Percentiles rank a stretch among this genome's conserved stretches.
phyloP scores from a whole-genome alignment of 768 basidiomycete species.

The Suillus plorans region DNA sequence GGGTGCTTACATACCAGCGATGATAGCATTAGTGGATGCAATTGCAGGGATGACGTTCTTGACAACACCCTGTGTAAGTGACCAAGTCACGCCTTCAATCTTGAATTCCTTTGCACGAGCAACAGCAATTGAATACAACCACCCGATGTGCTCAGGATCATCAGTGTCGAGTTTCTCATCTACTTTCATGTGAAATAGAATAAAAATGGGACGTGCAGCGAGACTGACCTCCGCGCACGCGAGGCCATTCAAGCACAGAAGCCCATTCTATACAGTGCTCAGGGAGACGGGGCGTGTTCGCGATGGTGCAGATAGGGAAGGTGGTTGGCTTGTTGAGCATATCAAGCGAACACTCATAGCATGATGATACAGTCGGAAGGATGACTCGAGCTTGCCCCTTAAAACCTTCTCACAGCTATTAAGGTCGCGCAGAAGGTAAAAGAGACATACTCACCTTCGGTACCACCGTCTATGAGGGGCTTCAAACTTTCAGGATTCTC shows the following conservation, averaged over 20 bases:
- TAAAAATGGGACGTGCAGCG: constrained; percentile 5
- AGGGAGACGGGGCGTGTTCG: constrained; percentile 95
- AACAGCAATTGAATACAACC: constrained; percentile 82
- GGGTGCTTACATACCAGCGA: constrained; percentile 63
- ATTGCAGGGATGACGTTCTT: constrained; percentile 99
- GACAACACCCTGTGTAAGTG: constrained; percentile 95
- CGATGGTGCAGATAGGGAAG: constrained; percentile 98
- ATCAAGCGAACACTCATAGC: constrained; percentile 97
- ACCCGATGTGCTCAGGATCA: constrained; percentile 93
- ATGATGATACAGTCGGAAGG: constrained; percentile 90
- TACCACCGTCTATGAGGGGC: constrained; percentile 97
- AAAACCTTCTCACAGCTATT: constrained; percentile 62
- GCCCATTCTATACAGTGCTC: constrained; percentile 99
- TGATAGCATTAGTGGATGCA: constrained; percentile 97
- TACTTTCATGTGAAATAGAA: constrained; percentile 26
- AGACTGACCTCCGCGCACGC: constrained; percentile 74
- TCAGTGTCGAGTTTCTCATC: constrained; percentile 98
- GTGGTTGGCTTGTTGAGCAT: constrained; percentile 97
- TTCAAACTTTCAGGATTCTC: constrained; percentile 92
- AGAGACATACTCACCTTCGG: constrained; percentile 67
- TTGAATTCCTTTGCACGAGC: constrained; percentile 91
- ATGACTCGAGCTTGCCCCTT: constrained; percentile 98
- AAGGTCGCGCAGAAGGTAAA: constrained; percentile 4
- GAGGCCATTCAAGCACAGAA: constrained; percentile 98
- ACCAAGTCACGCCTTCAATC: constrained; percentile 98